Conservation (phyloP, 176 grass and related monocot species). For the Lolium perenne region DNA sequence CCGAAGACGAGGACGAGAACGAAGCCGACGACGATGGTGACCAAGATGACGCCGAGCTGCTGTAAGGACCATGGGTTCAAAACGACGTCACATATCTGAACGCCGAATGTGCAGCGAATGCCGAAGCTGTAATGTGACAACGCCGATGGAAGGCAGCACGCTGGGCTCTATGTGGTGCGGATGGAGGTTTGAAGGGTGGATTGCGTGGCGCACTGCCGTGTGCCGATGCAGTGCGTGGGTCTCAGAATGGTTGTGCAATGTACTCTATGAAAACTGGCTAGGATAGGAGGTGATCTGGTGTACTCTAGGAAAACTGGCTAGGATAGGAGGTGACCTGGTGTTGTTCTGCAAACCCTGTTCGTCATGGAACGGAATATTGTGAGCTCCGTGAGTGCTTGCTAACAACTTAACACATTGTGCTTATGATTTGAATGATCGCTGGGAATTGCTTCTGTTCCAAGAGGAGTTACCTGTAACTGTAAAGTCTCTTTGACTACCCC, state of each 20-base stretch:
- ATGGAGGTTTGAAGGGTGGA: background rate
- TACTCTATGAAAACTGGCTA: background rate
- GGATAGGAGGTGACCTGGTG: background rate
- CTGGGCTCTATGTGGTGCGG: background rate
- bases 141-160: background rate
- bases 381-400: background rate
- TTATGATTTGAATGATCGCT: background rate
- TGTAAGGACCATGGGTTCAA: slow-evolving; percentile 42
- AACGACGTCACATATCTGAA: background rate
- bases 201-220: background rate
- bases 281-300: background rate
- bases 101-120: background rate
- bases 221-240: background rate
- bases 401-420: background rate
- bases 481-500: background rate
- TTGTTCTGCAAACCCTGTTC: background rate
- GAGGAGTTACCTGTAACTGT: background rate
- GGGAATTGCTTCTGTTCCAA: background rate
- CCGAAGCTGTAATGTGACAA: background rate
- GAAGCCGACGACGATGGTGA: slow-evolving; percentile 86
- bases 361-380: background rate
- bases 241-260: background rate
- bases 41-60: slow-evolving; percentile 75
- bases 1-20: slow-evolving; percentile 90
- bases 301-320: background rate